These are phyloP conservation scores for Neurospora pannonica DNA, from an alignment of 495 filamentous ascomycete genomes.

Conservation along the genomic window DNA sequence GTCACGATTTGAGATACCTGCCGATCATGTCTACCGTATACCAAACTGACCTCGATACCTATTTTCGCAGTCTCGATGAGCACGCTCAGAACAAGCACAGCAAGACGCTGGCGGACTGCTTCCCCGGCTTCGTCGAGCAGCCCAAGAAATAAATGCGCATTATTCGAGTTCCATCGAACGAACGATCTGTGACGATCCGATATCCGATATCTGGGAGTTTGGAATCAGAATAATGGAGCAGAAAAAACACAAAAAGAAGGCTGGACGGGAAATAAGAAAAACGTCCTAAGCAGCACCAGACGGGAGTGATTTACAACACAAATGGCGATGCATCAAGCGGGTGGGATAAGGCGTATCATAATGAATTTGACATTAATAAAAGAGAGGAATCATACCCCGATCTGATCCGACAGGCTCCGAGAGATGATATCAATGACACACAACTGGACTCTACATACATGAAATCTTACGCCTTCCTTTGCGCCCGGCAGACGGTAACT, in stretches of 20 bases:
- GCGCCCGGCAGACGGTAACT: neutral
- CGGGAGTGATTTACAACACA: neutral
- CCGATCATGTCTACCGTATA: neutral
- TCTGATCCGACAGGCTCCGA: neutral
- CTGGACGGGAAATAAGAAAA: neutral
- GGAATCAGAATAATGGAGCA: neutral
- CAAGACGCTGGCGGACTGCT: conserved; percentile 43
- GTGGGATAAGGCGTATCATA: neutral
- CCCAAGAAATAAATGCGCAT: neutral
- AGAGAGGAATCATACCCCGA: neutral
- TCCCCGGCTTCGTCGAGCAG: conserved; percentile 32
- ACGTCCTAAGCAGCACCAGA: neutral
- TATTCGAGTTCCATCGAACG: neutral
- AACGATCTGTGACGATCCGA: neutral
- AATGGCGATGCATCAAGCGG: neutral
- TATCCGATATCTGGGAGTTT: neutral
- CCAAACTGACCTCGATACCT: neutral
- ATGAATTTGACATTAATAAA: neutral
- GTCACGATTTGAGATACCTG: neutral
- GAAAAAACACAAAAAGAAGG: neutral
- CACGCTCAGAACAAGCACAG: conserved; percentile 49
- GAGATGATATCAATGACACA: neutral
- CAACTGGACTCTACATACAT: neutral
- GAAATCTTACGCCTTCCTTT: neutral
- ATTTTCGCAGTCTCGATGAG: conserved; percentile 33